phyloP scores from a whole-genome alignment of 2,329 filamentous ascomycete genomes.

The Penicillium sp. region DNA sequence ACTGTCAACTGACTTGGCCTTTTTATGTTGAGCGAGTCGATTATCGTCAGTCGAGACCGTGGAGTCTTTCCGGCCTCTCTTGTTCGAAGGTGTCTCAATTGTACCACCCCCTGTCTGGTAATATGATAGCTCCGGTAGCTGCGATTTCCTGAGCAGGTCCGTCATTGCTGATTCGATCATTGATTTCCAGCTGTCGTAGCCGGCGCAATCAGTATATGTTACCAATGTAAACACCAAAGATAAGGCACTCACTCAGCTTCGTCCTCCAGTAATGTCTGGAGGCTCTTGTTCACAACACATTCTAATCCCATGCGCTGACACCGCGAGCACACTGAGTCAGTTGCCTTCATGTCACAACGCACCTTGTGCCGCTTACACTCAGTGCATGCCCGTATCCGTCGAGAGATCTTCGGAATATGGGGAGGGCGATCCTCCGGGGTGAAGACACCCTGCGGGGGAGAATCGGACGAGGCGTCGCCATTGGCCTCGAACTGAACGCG shows the following conservation, averaged over 20 bases:
- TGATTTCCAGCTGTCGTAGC: constrained; percentile 33
- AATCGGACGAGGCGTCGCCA: constrained; percentile 34
- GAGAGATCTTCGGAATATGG: constrained; percentile 42
- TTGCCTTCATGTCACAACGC: constrained; percentile 52
- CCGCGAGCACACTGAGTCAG: constrained; percentile 48
- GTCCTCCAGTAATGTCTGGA: constrained; percentile 49
- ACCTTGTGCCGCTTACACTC: constrained; percentile 55
- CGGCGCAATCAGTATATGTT: constrained; percentile 10
- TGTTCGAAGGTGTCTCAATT: constrained; percentile 28
- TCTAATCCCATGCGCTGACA: constrained; percentile 50
- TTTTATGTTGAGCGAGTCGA: constrained; percentile 17
- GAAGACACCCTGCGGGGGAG: constrained; percentile 28
- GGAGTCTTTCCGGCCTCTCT: constrained; percentile 32
- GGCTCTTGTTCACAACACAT: constrained; percentile 53
- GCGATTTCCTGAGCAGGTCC: constrained; percentile 35
- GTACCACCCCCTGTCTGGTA: constrained; percentile 33
- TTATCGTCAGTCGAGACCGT: constrained; percentile 32
- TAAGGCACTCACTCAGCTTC: constrained; percentile 42
- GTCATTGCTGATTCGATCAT: constrained; percentile 39
- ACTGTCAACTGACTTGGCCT: constrained; percentile 14
- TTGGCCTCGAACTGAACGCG: constrained; percentile 38
- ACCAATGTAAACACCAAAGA: constrained; percentile 4
- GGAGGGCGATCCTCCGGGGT: constrained; percentile 29
- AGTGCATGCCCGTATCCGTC: constrained; percentile 50
- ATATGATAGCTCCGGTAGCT: constrained; percentile 37